Evolutionary conservation across 495 filamentous ascomycete species (phyloP).

Genomic region (Penicillium silybi): DNA sequence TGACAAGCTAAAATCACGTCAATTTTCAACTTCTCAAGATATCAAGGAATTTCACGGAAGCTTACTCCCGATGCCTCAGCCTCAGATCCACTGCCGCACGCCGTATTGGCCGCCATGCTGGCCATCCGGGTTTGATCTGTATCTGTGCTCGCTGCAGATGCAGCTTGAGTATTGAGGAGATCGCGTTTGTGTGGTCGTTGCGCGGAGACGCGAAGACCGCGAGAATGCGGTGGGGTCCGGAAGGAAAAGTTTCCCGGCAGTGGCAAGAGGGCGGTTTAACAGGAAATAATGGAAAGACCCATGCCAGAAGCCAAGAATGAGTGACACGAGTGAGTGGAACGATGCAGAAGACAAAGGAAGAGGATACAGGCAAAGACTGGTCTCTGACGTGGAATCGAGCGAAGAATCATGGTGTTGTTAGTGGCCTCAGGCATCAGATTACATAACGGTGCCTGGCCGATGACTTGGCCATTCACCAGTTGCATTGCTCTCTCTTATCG

Average conservation of each 20-base stretch:
- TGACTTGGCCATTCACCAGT: background rate
- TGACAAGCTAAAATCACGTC: slow-evolving; percentile 33
- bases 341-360: background rate
- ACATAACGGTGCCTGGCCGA: slow-evolving; percentile 11
- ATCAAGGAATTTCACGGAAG: background rate
- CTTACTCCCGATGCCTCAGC: slow-evolving; percentile 35
- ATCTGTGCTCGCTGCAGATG: slow-evolving; percentile 1
- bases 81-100: slow-evolving; percentile 7
- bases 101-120: slow-evolving; percentile 24
- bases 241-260: slow-evolving; percentile 13
- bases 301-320: background rate
- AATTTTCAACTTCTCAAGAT: slow-evolving; percentile 1
- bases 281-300: background rate
- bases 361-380: background rate
- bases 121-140: background rate
- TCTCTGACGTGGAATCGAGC: background rate
- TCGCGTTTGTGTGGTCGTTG: slow-evolving; percentile 7
- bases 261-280: slow-evolving; percentile 1
- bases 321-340: background rate
- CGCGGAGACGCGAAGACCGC: slow-evolving; percentile 15
- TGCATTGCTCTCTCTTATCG: background rate
- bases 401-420: slow-evolving; percentile 7
- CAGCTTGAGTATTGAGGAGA: slow-evolving; percentile 5
- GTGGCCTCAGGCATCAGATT: slow-evolving; percentile 18
- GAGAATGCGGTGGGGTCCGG: slow-evolving; percentile 18